phyloP scores from a whole-genome alignment of 148 eudicot species.

The Polygonum aviculare region DNA sequence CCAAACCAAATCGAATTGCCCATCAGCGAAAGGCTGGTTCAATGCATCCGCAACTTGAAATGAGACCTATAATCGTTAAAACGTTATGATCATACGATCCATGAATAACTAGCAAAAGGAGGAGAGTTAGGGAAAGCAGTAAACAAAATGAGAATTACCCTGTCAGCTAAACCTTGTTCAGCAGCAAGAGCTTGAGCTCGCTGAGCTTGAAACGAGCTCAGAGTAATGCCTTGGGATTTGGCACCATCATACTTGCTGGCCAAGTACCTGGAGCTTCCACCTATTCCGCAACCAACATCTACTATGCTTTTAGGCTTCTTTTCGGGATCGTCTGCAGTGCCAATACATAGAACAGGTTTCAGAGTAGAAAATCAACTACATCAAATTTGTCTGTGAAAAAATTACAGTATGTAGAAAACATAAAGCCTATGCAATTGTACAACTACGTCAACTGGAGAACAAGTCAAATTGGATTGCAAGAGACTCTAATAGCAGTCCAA shows the following conservation, averaged over 20 bases:
- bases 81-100: neutral
- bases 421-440: too few species aligned
- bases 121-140: neutral
- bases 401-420: neutral
- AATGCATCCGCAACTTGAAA: constrained; percentile 95
- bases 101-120: neutral
- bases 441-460: neutral
- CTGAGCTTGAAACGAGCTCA: constrained; percentile 79
- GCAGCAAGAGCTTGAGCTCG: constrained; percentile 83
- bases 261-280: constrained; percentile 81
- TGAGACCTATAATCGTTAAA: constrained; percentile 41
- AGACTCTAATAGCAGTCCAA: neutral
- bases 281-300: constrained; percentile 93
- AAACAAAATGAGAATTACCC: constrained; percentile 27
- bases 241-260: constrained; percentile 68
- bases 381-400: neutral
- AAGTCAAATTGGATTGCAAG: neutral
- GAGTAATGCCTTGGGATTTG: constrained; percentile 55
- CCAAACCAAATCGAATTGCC: constrained; percentile 87
- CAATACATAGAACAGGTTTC: neutral
- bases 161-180: constrained; percentile 65
- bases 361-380: neutral
- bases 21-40: constrained; percentile 86
- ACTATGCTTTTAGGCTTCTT: constrained; percentile 43
- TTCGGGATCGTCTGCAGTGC: constrained; percentile 2